These are phyloP conservation scores for Chloromonas sp. DNA, from an alignment of 163 green algal species.

Conservation along the genomic window DNA sequence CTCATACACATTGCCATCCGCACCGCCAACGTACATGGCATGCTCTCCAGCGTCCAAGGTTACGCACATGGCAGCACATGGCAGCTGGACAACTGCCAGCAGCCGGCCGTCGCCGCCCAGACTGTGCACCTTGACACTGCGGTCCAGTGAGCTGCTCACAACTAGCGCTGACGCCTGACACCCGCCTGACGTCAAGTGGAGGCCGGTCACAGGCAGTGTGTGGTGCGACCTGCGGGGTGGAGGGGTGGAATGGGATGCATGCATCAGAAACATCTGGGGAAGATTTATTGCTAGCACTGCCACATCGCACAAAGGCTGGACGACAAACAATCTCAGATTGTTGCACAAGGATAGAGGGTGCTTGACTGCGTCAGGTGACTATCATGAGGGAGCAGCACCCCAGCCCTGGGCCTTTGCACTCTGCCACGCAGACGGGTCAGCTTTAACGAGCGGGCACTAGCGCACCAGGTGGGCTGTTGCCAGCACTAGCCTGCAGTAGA, in stretches of 20 bases:
- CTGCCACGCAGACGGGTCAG: too few relatives aligned
- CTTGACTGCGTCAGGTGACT: too few relatives aligned
- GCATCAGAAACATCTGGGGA: conserved; percentile 1
- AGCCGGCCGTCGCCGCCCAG: conserved; percentile 45
- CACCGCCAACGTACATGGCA: conserved; percentile 54
- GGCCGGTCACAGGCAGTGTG: conserved; percentile 71
- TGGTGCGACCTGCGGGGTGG: conserved; percentile 47
- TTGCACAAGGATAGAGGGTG: too few relatives aligned
- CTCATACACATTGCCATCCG: conserved; percentile 65
- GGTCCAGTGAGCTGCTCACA: conserved; percentile 59
- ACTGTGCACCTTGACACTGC: conserved; percentile 61
- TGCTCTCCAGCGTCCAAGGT: conserved; percentile 54
- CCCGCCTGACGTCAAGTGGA: conserved; percentile 42
- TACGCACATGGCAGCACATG: conserved; percentile 41
- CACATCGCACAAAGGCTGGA: too few relatives aligned
- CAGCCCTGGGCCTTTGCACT: too few relatives aligned
- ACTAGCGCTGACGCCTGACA: conserved; percentile 42
- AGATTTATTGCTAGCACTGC: too few relatives aligned
- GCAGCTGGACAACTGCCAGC: conserved; percentile 56
- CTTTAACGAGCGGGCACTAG: too few relatives aligned
- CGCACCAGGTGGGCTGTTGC: too few relatives aligned
- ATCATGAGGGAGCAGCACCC: too few relatives aligned
- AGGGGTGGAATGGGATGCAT: not conserved
- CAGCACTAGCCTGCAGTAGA: too few relatives aligned
- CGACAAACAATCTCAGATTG: too few relatives aligned